Conservation (phyloP, 805 yeast genomes). For the Cyberlindnera suaveolens region DNA sequence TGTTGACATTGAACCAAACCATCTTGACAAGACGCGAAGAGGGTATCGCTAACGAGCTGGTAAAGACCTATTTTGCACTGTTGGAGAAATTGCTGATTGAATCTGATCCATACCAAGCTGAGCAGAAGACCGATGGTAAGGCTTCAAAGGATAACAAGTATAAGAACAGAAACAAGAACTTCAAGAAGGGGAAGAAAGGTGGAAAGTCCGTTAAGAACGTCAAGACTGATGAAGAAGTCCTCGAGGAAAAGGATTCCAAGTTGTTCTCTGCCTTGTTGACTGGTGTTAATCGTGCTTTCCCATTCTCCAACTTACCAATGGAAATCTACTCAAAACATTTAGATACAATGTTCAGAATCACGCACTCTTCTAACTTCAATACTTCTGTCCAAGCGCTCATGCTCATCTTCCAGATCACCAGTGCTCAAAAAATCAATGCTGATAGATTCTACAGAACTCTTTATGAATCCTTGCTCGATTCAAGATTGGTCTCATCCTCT, state of each 20-base stretch:
- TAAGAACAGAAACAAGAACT: conserved; percentile 64
- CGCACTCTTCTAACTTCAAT: conserved; percentile 90
- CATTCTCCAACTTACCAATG: conserved; percentile 72
- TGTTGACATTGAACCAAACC: conserved; percentile 87
- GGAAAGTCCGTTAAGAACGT: conserved; percentile 69
- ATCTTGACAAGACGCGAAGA: conserved; percentile 74
- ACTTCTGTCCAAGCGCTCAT: conserved; percentile 91
- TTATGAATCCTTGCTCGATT: conserved; percentile 84
- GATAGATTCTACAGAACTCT: conserved; percentile 82
- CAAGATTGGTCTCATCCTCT: conserved; percentile 76
- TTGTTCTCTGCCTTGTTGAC: conserved; percentile 87
- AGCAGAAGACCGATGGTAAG: conserved; percentile 31
- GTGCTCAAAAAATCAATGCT: conserved; percentile 46
- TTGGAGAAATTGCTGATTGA: conserved; percentile 79
- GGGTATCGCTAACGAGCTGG: conserved; percentile 74
- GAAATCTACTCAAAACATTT: conserved; percentile 70
- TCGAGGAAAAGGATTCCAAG: conserved; percentile 77
- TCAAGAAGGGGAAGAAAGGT: conserved; percentile 82
- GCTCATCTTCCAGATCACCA: conserved; percentile 73
- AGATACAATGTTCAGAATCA: conserved; percentile 79
- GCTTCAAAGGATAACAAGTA: conserved; percentile 40
- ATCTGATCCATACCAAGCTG: conserved; percentile 45
- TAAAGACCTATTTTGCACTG: conserved; percentile 77
- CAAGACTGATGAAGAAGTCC: conserved; percentile 56
- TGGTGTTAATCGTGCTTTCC: conserved; percentile 94